Base-by-base conservation (phyloP, 2,329 filamentous ascomycete species). In the Venturia asperata region DNA sequence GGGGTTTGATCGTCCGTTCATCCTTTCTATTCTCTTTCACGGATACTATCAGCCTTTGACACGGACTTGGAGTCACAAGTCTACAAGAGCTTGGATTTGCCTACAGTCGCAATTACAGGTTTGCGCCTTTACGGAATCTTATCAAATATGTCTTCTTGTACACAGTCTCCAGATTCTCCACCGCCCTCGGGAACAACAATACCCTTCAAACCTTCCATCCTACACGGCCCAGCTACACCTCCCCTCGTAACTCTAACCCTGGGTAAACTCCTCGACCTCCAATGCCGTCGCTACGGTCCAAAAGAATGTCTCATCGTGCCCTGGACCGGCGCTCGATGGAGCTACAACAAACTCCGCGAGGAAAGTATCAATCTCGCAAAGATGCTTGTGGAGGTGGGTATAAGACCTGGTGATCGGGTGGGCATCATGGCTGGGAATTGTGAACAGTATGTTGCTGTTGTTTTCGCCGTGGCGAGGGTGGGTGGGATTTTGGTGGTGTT, bases 321-420 rank as follows among this genome's bases (percentile, higher is more conserved):
- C 0, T 92, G 88, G 88, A 91, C 88, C 0, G 86, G 85, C 0
- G 83, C 87, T 4, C 80, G 89, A 70, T 92, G 88, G 88, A 85
- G 84, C 62, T 88, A 88, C 13, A 70, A 74, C 62, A 70, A 73
- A 39, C 68, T 79, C 63, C 74, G 71, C 70, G 71, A 75, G 11
- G 74, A 78, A 64, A 78, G 76, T 21, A 74, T 71, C 64, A 65
- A 72, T 15, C 70, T 79, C 9, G 77, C 77, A 17, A 69, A 76
- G 67, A 76, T 75, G 39, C 75, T 92, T 66, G 76, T 90, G 55
- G 83, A 84, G 27, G 82, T 86, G 74, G 87, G 87, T 1, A 84
- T 91, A 63, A 79, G 83, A 47, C 82, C 84, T 39, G 88, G 88
- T 43, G 89, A 91, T 73, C 81, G 88, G 17, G 81, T 92, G 37